Conservation (phyloP, 2,329 filamentous ascomycete species). For the Juglanconis sp. region DNA sequence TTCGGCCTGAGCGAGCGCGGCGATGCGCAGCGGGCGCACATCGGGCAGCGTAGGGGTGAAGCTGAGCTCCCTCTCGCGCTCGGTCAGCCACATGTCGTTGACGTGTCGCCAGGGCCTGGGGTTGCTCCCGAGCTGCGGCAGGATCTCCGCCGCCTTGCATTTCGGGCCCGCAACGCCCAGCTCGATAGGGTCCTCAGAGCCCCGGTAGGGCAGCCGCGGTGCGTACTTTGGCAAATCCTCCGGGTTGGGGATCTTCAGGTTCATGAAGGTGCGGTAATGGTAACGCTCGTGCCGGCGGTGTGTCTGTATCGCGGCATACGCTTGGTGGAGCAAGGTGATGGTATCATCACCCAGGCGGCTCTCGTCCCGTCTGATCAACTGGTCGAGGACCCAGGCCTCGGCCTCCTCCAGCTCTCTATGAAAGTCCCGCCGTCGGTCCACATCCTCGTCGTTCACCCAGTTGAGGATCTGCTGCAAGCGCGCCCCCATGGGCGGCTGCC, state of each 20-base stretch:
- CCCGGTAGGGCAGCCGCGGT: constrained; percentile 23
- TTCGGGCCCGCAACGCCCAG: constrained; percentile 23
- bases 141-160: not conserved
- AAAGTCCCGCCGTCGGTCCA: constrained; percentile 39
- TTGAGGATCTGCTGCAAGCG: constrained; percentile 33
- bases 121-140: not conserved
- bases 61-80: not conserved
- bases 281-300: constrained; percentile 34
- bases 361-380: constrained; percentile 24
- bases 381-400: constrained; percentile 36
- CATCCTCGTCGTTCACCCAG: constrained; percentile 49
- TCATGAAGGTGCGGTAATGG: constrained; percentile 30
- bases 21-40: not conserved
- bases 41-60: not conserved
- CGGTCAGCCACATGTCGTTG: constrained; percentile 32
- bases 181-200: constrained; percentile 26
- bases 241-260: constrained; percentile 23
- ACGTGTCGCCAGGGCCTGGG: constrained; percentile 19
- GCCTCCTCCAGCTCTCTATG: constrained; percentile 34
- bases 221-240: constrained; percentile 25
- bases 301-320: constrained; percentile 30
- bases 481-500: constrained; percentile 30
- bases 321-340: constrained; percentile 26
- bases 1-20: constrained; percentile 20
- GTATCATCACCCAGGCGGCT: constrained; percentile 25